Percentiles rank a stretch among this genome's conserved stretches.
Evolutionary conservation across 2,329 filamentous ascomycete species (phyloP).

Genomic region (Arthrinium phaeospermum): DNA sequence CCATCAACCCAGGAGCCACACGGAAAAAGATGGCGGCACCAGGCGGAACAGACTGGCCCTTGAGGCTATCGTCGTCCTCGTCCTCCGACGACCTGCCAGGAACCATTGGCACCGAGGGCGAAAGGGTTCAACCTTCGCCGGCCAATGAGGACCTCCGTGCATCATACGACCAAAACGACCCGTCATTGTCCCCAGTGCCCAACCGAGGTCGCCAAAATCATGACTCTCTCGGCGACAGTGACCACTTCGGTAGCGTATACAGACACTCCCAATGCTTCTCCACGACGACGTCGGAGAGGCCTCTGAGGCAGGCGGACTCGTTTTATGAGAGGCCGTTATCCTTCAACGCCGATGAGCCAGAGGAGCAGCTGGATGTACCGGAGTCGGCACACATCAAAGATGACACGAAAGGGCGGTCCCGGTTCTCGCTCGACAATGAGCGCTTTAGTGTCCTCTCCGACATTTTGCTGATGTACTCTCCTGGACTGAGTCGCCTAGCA

Average conservation of each 20-base stretch:
- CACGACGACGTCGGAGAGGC: neutral
- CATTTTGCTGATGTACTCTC: slow-evolving; percentile 11
- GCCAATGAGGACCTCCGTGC: neutral
- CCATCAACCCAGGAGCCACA: slow-evolving; percentile 3
- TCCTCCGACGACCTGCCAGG: neutral
- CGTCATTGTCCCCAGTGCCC: neutral
- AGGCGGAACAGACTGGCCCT: neutral
- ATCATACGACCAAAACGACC: neutral
- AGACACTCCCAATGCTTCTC: slow-evolving; percentile 1
- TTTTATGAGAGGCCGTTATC: neutral
- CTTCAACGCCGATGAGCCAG: slow-evolving; percentile 1
- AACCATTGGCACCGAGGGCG: neutral
- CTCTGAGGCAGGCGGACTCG: slow-evolving; percentile 9
- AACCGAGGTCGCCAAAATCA: neutral
- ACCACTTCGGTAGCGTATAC: neutral
- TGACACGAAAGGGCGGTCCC: neutral
- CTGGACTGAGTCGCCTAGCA: slow-evolving; percentile 14
- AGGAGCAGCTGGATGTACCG: neutral
- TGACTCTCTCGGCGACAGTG: slow-evolving; percentile 4
- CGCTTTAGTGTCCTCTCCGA: slow-evolving; percentile 17
- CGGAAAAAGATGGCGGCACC: slow-evolving; percentile 4
- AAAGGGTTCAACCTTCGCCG: neutral
- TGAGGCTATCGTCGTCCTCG: neutral
- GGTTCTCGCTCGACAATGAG: slow-evolving; percentile 5
- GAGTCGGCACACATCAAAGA: neutral